Evolutionary conservation across 495 filamentous ascomycete genomes (phyloP), one percentile per base, ranked within the genome.

Genomic region (Aspergillus funiculosus): DNA sequence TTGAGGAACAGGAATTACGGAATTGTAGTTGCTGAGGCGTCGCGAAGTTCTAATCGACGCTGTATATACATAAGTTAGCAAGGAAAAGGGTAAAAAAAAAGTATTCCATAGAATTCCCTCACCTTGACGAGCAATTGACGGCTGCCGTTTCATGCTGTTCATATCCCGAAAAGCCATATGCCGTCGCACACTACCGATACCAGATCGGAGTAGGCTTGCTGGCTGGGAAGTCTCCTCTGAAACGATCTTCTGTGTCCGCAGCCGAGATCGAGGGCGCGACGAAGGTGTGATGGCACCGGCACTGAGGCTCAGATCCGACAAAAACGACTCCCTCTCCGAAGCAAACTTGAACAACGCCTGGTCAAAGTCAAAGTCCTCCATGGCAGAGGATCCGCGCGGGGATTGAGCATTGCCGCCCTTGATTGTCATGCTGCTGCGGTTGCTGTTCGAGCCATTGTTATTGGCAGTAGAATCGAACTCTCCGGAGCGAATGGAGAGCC

Each of bases 1-100:
- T 62, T 96, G 86, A 6, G 92, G 92, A 0, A 79, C 82, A 6
- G 92, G 92, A 36, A 98, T 97, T 17, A 98, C 92, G 1, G 92
- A 95, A 60, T 98, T 97, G 62, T 98, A 98, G 57, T 94, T 95
- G 60, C 91, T 96, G 29, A 97, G 69, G 54, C 92, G 75, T 70
- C 82, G 89, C 18, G 90, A 85, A 2, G 87, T 95, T 48, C 91
- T 81, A 51, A 94, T 76, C 21, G 92, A 98, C 5, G 51, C 51
- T 49, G 38, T 19, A 21, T 22, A 6, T 20, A 13, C 4, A 39
- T 18, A 3, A 15, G 21, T 47, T 48, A 48, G 39, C 34, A 15
- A 32, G 11, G 5, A 7, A 24, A 4, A 21, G 4, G 3, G 39
- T 28, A 15, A 32, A 17, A 4, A 7, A 24, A 4, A 21, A 4